These are phyloP conservation scores for Magnusiomyces suaveolens DNA, from an alignment of 1,139 yeast species.

Conservation along the genomic window DNA sequence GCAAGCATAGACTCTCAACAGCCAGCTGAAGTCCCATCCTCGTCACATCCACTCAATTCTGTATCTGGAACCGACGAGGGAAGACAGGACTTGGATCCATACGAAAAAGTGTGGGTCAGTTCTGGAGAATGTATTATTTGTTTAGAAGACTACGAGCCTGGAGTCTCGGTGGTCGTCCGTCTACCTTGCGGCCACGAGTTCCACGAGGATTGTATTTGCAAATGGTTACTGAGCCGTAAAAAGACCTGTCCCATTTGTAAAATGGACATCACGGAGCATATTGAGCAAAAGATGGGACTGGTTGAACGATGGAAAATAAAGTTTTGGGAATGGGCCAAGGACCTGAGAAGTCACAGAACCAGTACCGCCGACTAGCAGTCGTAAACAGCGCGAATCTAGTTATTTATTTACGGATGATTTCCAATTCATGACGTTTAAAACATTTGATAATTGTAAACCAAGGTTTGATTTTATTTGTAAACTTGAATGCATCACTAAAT, in stretches of 20 bases:
- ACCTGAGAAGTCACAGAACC: background rate
- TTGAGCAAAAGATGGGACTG: background rate
- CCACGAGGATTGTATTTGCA: constrained; percentile 35
- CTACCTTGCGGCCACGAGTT: constrained; percentile 39
- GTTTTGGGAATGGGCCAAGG: background rate
- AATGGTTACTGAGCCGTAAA: constrained; percentile 34
- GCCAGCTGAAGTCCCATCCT: too few relatives aligned
- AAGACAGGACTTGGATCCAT: background rate
- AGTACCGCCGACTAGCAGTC: background rate
- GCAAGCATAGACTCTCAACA: too few relatives aligned
- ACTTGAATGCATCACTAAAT: too few relatives aligned
- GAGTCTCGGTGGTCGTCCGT: constrained; percentile 30
- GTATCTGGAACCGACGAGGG: background rate
- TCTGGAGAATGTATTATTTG: constrained; percentile 37
- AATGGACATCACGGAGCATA: constrained; percentile 22
- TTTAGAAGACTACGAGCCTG: constrained; percentile 34
- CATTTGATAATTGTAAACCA: too few relatives aligned
- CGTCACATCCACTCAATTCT: too few relatives aligned
- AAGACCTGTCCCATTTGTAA: constrained; percentile 34
- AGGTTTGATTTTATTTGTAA: too few relatives aligned
- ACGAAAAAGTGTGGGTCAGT: constrained; percentile 28
- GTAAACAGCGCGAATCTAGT: too few relatives aligned
- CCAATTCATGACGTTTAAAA: too few relatives aligned
- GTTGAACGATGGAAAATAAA: background rate
- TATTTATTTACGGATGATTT: too few relatives aligned